A percentile compares a stretch with the other conserved stretches of the same genome.
These are phyloP conservation scores for Phytophthora capsici DNA, from an alignment of 352 stramenopile genomes.

Conservation along the genomic window DNA sequence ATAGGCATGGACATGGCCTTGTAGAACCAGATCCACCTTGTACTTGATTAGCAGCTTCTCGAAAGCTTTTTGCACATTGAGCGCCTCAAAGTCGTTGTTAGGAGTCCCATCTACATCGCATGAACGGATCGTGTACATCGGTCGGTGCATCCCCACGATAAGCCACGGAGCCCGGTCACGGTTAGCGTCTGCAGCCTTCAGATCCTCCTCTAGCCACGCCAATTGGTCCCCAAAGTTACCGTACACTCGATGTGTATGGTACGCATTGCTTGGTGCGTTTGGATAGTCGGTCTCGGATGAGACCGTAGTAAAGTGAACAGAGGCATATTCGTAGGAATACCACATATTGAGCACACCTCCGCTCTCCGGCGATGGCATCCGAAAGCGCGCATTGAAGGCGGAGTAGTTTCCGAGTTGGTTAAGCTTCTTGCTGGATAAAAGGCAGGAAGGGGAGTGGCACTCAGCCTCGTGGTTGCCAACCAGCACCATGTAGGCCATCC, in stretches of 20 bases:
- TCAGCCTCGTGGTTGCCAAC: constrained; percentile 79
- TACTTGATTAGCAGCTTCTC: constrained; percentile 66
- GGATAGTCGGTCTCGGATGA: constrained; percentile 71
- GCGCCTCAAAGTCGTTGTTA: constrained; percentile 23
- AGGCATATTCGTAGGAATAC: constrained; percentile 50
- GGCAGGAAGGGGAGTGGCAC: constrained; percentile 48
- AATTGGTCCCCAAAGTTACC: constrained; percentile 51
- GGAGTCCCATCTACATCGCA: constrained; percentile 29
- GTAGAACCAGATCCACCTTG: constrained; percentile 57
- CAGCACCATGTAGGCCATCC: constrained; percentile 71
- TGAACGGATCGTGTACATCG: constrained; percentile 50
- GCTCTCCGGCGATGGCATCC: constrained; percentile 47
- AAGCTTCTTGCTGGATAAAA: constrained; percentile 38
- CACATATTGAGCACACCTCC: constrained; percentile 49
- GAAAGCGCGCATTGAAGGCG: constrained; percentile 53
- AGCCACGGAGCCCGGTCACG: constrained; percentile 57
- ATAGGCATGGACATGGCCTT: constrained; percentile 60
- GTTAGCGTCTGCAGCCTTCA: constrained; percentile 52
- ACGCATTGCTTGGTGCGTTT: constrained; percentile 40
- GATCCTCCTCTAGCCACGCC: constrained; percentile 53
- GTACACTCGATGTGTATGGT: constrained; percentile 32
- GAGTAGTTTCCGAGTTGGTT: constrained; percentile 60
- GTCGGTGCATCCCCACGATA: constrained; percentile 58
- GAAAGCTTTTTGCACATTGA: constrained; percentile 52
- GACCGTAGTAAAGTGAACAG: constrained; percentile 76